Evolutionary conservation across 805 yeast species (phyloP).

Genomic region (Dipodascopsis uninucleata): DNA sequence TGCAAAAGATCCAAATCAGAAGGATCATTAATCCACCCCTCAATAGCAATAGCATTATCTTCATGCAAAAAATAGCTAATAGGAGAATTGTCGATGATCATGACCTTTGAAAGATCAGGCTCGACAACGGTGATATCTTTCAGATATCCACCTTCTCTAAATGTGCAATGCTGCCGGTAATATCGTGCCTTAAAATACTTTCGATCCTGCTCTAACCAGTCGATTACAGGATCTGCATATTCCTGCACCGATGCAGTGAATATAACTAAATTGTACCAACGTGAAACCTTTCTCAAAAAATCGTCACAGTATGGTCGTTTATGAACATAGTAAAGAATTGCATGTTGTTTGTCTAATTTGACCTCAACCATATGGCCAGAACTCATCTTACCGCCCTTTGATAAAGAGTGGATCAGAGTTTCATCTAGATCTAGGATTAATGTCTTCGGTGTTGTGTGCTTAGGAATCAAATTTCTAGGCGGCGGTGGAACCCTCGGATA

Average conservation of each 20-base stretch:
- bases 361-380: conserved; percentile 78
- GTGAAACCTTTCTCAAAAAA: conserved; percentile 69
- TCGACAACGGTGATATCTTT: conserved; percentile 58
- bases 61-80: conserved; percentile 79
- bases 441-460: conserved; percentile 47
- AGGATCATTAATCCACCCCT: conserved; percentile 98
- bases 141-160: conserved; percentile 75
- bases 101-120: conserved; percentile 60
- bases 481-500: conserved; percentile 19
- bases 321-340: conserved; percentile 83
- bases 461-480: conserved; percentile 25
- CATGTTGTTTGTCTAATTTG: conserved; percentile 56
- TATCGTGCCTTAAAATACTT: conserved; percentile 54
- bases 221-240: conserved; percentile 95
- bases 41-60: conserved; percentile 86
- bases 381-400: conserved; percentile 49
- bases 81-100: conserved; percentile 91
- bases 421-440: conserved; percentile 89
- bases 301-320: conserved; percentile 89
- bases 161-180: conserved; percentile 77
- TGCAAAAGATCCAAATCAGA: conserved; percentile 78
- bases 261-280: conserved; percentile 85
- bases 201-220: conserved; percentile 74
- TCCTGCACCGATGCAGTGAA: conserved; percentile 94
- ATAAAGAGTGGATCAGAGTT: conserved; percentile 85